Conservation (phyloP, 805 yeast genomes). For the Wickerhamiella bombiphila region DNA sequence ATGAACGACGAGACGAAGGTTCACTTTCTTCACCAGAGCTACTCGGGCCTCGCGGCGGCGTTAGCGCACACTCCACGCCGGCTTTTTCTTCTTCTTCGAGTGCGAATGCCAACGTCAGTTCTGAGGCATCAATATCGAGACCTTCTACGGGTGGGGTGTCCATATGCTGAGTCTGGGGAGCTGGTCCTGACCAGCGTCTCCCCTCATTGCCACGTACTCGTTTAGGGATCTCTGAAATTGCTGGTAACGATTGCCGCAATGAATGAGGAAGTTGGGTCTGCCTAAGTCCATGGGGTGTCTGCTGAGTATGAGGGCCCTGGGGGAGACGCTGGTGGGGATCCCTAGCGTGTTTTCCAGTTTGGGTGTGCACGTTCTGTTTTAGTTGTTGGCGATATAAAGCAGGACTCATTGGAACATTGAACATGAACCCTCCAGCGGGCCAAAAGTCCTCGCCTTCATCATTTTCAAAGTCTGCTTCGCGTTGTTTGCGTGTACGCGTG, state of each 20-base stretch:
- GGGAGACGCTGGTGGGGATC: background rate
- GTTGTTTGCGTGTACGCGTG: slow-evolving; percentile 17
- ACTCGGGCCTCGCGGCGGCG: slow-evolving; percentile 5
- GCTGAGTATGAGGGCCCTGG: background rate
- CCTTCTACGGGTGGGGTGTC: slow-evolving; percentile 19
- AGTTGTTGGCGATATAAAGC: slow-evolving; percentile 28
- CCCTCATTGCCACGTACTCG: background rate
- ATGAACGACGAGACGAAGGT: slow-evolving; percentile 17
- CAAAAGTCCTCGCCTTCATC: slow-evolving; percentile 39
- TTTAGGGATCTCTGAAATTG: slow-evolving; percentile 4
- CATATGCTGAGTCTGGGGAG: slow-evolving; percentile 4
- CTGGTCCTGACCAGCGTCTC: slow-evolving; percentile 18
- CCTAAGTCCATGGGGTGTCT: background rate
- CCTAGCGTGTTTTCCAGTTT: background rate
- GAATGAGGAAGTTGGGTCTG: background rate
- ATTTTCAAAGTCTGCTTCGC: slow-evolving; percentile 24
- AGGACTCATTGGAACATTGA: slow-evolving; percentile 51
- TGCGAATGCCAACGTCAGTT: slow-evolving; percentile 22
- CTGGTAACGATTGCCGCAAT: slow-evolving; percentile 5
- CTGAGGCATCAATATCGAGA: slow-evolving; percentile 25
- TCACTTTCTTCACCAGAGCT: slow-evolving; percentile 4
- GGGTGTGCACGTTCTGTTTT: slow-evolving; percentile 2
- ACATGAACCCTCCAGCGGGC: slow-evolving; percentile 39
- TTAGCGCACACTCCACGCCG: no score
- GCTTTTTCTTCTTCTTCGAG: slow-evolving; percentile 7